A percentile compares a stretch with the other conserved stretches of the same genome.
Evolutionary conservation across 768 basidiomycete species (phyloP).

Genomic region (Termitomyces sp.): DNA sequence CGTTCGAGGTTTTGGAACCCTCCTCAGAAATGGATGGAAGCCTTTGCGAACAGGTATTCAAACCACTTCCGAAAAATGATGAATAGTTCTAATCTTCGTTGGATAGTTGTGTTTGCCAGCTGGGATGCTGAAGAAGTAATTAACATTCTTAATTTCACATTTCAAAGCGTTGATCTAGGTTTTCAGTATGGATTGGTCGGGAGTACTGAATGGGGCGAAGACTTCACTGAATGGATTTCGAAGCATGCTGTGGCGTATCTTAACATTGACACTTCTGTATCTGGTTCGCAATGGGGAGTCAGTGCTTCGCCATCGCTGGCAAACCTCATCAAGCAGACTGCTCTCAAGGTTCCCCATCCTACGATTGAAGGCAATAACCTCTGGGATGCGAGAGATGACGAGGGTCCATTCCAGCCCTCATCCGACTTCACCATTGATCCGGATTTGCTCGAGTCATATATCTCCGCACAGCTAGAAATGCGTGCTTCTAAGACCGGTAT

Average conservation of each 20-base stretch:
- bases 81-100: not conserved
- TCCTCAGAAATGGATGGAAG: constrained; percentile 76
- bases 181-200: constrained; percentile 66
- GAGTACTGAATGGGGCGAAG: constrained; percentile 92
- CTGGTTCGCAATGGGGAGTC: constrained; percentile 55
- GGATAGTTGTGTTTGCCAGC: constrained; percentile 57
- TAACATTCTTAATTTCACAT: constrained; percentile 15
- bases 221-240: constrained; percentile 79
- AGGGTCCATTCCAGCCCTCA: constrained; percentile 42
- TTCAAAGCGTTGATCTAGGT: constrained; percentile 2
- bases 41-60: constrained; percentile 59
- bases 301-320: constrained; percentile 79
- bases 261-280: constrained; percentile 72
- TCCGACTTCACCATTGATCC: constrained; percentile 30
- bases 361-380: constrained; percentile 59
- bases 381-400: constrained; percentile 73
- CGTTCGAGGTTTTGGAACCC: constrained; percentile 66
- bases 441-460: constrained; percentile 39
- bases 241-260: constrained; percentile 83
- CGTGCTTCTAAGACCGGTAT: constrained; percentile 41
- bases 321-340: constrained; percentile 64
- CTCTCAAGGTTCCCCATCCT: constrained; percentile 73
- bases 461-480: constrained; percentile 27
- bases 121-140: constrained; percentile 75
- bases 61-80: not conserved